A percentile compares a stretch with the other conserved stretches of the same genome.
phyloP scores from a whole-genome alignment of 2,329 filamentous ascomycete genomes.

The Penicillium corylophilum region DNA sequence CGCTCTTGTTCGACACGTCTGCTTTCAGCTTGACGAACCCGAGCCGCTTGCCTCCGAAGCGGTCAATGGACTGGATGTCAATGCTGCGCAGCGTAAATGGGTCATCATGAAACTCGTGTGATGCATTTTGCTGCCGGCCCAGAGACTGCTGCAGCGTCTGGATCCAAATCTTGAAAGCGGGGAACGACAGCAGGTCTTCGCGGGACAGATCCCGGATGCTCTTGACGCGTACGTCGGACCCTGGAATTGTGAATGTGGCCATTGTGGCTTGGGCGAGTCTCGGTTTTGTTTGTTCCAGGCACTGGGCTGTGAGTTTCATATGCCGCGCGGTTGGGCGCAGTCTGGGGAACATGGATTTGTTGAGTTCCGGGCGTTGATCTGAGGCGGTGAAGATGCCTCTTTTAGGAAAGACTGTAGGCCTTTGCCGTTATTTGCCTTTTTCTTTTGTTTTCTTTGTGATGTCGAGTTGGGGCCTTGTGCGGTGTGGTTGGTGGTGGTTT shows the following conservation, averaged over 20 bases:
- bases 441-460: not conserved
- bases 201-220: conserved; percentile 45
- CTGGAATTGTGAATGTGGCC: conserved; percentile 44
- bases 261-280: conserved; percentile 26
- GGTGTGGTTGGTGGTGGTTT: not conserved
- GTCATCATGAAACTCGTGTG: conserved; percentile 52
- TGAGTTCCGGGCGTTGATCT: not conserved
- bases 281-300: not conserved
- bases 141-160: conserved; percentile 51
- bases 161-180: conserved; percentile 57
- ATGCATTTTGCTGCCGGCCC: conserved; percentile 43
- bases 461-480: not conserved
- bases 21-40: conserved; percentile 60
- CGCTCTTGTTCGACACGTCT: conserved; percentile 52
- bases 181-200: conserved; percentile 50
- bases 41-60: conserved; percentile 49
- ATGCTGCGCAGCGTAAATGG: conserved; percentile 55
- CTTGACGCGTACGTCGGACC: conserved; percentile 40
- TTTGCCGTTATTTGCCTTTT: not conserved
- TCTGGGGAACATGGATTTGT: conserved; percentile 6
- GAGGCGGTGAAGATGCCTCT: not conserved
- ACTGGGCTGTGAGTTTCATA: not conserved
- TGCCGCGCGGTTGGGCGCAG: conserved; percentile 1
- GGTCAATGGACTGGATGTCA: conserved; percentile 56
- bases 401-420: not conserved